Base-by-base conservation (phyloP, 2,329 filamentous ascomycete species). In the Sarocladium brachiariae region DNA sequence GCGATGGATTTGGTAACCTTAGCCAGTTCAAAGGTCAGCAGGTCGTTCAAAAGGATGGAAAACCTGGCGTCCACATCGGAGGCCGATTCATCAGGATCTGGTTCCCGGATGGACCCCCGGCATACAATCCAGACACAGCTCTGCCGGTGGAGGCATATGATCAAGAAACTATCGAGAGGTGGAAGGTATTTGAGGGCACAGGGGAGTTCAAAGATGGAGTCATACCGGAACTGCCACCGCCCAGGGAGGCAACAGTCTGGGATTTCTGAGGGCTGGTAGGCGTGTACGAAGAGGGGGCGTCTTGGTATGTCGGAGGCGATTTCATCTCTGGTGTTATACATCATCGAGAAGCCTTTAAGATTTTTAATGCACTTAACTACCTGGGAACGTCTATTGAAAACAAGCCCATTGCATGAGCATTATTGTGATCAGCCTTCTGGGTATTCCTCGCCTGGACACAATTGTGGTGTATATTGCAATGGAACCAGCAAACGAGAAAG, bases 181-280 rank as follows among this genome's bases (percentile, higher is more conserved):
- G 91, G 69, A 70, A 73, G 52, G 73, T 76, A 39, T 83, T 90
- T 62, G 71, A 76, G 41, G 73, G 80, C 55, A 79, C 78, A 18
- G 88, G 88, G 1, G 67, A 64, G 27, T 96, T 95, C 64, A 74
- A 78, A 37, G 81, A 81, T 31, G 85, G 84, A 0, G 59, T 83
- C 6, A 86, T 96, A 70, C 91, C 91, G 0, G 76, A 86, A 58
- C 70, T 89, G 41, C 88, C 91, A 18, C 91, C 91, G 0, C 84
- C 83, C 66, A 75, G 81, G 54, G 89, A 92, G 61, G 92, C 83
- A 74, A 83, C 82, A 56, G 67, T 71, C 24, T 92, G 86, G 78
- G 81, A 89, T 61, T 83, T 92, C 59, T 91, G 65, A 70, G 47
- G 8, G 8, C 8, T 13, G 21, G 13, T n/a, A n/a, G n/a, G n/a